Percentiles rank a stretch among this genome's conserved stretches.
Evolutionary conservation across 148 eudicot genomes (phyloP).

Genomic region (Cornus kousa): DNA sequence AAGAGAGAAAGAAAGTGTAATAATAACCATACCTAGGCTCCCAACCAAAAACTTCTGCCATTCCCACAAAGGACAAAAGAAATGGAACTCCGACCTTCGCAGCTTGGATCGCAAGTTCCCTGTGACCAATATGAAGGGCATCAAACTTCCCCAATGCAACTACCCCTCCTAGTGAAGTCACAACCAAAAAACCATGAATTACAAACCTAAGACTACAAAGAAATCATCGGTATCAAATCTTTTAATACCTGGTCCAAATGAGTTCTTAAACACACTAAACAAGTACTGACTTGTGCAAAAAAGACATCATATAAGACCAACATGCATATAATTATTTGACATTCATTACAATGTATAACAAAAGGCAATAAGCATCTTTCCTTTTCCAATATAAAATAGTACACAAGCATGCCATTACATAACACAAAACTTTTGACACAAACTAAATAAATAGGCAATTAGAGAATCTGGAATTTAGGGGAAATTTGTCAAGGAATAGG

Average conservation of each 20-base stretch:
- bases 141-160: constrained; percentile 98
- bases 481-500: not conserved
- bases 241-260: not conserved
- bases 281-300: not conserved
- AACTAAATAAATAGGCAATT: not conserved
- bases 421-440: not conserved
- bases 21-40: constrained; percentile 66
- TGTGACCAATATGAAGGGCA: constrained; percentile 94
- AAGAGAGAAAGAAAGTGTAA: not conserved
- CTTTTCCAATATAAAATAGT: not conserved
- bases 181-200: constrained; percentile 12
- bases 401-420: not conserved
- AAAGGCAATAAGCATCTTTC: not conserved
- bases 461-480: not conserved
- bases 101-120: constrained; percentile 95
- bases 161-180: constrained; percentile 62
- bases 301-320: not conserved
- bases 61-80: constrained; percentile 91
- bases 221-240: not conserved
- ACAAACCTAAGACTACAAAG: not conserved
- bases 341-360: not conserved
- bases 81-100: constrained; percentile 75
- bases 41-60: constrained; percentile 98
- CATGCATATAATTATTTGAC: not conserved
- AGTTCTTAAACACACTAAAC: not conserved